Percentiles rank a stretch among this genome's conserved stretches.
Conservation (phyloP, 805 yeast species). For the Metschnikowia henanensis region DNA sequence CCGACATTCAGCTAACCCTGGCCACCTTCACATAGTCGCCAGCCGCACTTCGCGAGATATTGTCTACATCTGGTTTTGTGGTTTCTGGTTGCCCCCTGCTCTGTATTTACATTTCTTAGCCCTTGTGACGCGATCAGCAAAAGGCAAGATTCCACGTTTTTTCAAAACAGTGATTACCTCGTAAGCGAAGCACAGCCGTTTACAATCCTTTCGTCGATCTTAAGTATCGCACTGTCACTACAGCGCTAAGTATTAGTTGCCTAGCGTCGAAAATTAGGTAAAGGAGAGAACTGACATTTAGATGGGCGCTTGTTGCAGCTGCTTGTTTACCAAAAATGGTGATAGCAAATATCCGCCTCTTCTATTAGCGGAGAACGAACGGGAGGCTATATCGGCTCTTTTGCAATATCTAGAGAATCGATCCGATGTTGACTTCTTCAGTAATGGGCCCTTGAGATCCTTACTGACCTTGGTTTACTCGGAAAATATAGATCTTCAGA, state of each 20-base stretch:
- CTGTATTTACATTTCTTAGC: no score
- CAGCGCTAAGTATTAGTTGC: not conserved
- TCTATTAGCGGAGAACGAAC: constrained; percentile 85
- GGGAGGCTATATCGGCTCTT: constrained; percentile 92
- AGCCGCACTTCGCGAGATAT: no score
- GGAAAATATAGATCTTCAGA: constrained; percentile 90
- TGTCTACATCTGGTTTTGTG: no score
- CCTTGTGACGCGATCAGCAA: no score
- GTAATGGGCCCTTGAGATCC: constrained; percentile 83
- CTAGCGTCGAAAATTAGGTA: not conserved
- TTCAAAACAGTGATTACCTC: no score
- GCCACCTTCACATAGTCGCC: no score
- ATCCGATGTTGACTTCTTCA: constrained; percentile 85
- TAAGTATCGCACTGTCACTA: not conserved
- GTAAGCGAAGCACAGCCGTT: no score
- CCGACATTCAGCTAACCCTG: no score
- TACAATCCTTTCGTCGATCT: no score
- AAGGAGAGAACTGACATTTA: no score
- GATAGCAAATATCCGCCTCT: constrained; percentile 73
- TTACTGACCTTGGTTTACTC: constrained; percentile 91
- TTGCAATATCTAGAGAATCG: constrained; percentile 86
- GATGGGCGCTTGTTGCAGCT: constrained; percentile 47
- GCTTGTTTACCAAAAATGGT: constrained; percentile 42
- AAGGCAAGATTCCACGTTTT: no score
- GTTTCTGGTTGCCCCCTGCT: no score